Percentiles rank a stretch among this genome's conserved stretches.
Conservation (phyloP, 2,329 filamentous ascomycete species). For the Nothophoma quercina region DNA sequence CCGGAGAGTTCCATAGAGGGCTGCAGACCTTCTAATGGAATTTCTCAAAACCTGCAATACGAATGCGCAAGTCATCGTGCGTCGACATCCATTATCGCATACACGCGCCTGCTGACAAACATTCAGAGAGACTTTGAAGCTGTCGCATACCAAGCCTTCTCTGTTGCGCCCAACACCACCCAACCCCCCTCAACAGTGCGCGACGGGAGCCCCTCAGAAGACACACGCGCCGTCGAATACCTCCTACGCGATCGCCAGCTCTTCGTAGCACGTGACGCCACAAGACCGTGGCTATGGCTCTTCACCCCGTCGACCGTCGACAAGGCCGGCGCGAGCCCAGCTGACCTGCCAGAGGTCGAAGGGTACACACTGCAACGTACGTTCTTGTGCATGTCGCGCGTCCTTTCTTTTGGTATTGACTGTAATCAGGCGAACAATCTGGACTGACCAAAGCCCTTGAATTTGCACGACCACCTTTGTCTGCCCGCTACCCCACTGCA, state of each 20-base stretch:
- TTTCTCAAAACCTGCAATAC: slow-evolving; percentile 49
- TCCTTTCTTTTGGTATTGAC: slow-evolving; percentile 26
- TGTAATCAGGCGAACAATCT: slow-evolving; percentile 37
- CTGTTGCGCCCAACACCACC: slow-evolving; percentile 34
- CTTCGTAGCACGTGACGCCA: slow-evolving; percentile 42
- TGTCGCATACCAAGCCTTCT: slow-evolving; percentile 48
- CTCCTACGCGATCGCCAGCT: slow-evolving; percentile 37
- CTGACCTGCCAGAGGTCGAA: slow-evolving; percentile 36
- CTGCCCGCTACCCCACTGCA: slow-evolving; percentile 30
- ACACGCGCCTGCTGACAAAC: slow-evolving; percentile 21
- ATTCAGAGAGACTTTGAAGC: slow-evolving; percentile 48
- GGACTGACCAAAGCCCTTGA: slow-evolving; percentile 46
- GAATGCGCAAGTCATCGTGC: slow-evolving; percentile 50
- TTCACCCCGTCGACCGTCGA: slow-evolving; percentile 40
- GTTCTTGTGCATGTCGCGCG: slow-evolving; percentile 3
- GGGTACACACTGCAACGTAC: slow-evolving; percentile 43
- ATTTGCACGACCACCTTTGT: slow-evolving; percentile 40
- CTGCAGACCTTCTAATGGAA: slow-evolving; percentile 47
- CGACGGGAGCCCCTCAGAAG: slow-evolving; percentile 33
- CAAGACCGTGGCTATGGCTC: slow-evolving; percentile 45
- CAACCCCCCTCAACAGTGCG: slow-evolving; percentile 17
- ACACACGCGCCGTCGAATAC: slow-evolving; percentile 42
- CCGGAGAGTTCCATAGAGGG: slow-evolving; percentile 48
- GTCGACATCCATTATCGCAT: not conserved
- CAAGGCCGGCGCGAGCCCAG: slow-evolving; percentile 28